Percentiles rank a stretch among this genome's conserved stretches.
phyloP scores from a whole-genome alignment of 2,329 filamentous ascomycete genomes.

The Ascocoryne sarcoides region DNA sequence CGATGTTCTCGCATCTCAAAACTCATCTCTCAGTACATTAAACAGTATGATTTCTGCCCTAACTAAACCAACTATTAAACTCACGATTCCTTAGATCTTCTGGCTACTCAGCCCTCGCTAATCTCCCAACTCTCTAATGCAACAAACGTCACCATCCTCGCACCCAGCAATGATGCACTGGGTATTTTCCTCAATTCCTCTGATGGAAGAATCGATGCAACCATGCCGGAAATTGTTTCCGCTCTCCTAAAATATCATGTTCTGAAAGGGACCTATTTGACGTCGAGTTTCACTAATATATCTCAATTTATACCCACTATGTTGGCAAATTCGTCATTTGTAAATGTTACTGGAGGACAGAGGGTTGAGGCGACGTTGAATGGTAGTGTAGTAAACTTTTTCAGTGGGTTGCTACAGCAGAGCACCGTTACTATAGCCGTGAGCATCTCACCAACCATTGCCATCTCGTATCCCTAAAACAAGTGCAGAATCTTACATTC shows the following conservation, averaged over 20 bases:
- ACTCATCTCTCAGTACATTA: too few species aligned
- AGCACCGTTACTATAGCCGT: background rate
- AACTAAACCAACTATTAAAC: too few species aligned
- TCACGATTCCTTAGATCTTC: too few species aligned
- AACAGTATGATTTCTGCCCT: too few species aligned
- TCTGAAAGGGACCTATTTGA: conserved; percentile 21
- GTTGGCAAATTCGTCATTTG: conserved; percentile 33
- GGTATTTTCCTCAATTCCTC: too few species aligned
- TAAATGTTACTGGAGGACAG: conserved; percentile 41
- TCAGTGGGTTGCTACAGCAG: background rate
- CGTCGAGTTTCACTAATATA: conserved; percentile 15
- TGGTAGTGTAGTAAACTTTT: conserved; percentile 23
- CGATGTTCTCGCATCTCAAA: too few species aligned
- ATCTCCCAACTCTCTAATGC: too few species aligned
- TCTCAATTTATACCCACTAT: conserved; percentile 35
- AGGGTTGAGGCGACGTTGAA: conserved; percentile 34
- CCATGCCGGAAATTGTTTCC: too few species aligned
- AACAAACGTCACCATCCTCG: too few species aligned
- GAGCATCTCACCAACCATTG: background rate
- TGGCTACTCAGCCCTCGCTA: too few species aligned
- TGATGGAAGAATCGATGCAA: too few species aligned
- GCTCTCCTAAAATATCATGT: conserved; percentile 27
- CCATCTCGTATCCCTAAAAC: background rate
- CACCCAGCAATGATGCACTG: too few species aligned
- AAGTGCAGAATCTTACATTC: background rate